phyloP scores from a whole-genome alignment of 345 rosid genomes.

The Citrus sinensis region DVS_A1.0 CM039163.1:43953001-43953500 shows the following conservation, averaged over 20 bases:
- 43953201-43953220: not conserved
- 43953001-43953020: constrained; percentile 37
- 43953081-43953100: not conserved
- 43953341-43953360: not conserved
- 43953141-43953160: not conserved
- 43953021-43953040: constrained; percentile 32
- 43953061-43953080: not conserved
- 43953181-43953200: not conserved
- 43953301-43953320: not conserved
- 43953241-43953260: not conserved
- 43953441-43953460: too few relatives aligned
- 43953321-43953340: not conserved
- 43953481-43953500: too few relatives aligned
- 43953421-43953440: too few relatives aligned
- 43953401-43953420: too few relatives aligned
- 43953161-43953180: not conserved
- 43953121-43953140: not conserved
- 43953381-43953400: too few relatives aligned
- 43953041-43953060: constrained; percentile 29
- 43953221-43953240: not conserved
- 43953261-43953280: not conserved
- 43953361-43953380: too few relatives aligned
- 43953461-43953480: too few relatives aligned
- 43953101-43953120: too few relatives aligned
- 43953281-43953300: not conserved